These are phyloP conservation scores for Hawksworthiomyces lignivorus DNA, from an alignment of 2,329 filamentous ascomycete genomes.

Conservation along the genomic window DNA sequence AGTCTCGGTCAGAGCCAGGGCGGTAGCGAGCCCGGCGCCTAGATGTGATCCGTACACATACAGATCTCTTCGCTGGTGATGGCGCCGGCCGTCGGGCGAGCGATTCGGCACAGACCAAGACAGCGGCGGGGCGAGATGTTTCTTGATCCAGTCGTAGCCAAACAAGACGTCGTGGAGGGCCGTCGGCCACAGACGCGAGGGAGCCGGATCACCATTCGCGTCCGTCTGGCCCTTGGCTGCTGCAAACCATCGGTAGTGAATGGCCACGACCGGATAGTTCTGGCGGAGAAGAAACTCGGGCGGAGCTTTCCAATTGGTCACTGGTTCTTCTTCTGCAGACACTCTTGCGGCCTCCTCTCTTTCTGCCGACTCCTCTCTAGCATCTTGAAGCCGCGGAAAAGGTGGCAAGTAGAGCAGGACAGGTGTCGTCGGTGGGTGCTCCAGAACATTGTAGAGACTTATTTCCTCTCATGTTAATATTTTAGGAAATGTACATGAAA, in stretches of 20 bases:
- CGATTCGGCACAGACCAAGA: not conserved
- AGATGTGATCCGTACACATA: conserved; percentile 51
- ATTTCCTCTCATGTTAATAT: not conserved
- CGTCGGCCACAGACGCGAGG: conserved; percentile 41
- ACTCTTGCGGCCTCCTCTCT: conserved; percentile 4
- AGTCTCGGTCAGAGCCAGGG: conserved; percentile 50
- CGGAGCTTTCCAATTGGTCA: too few species aligned
- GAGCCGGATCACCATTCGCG: not conserved
- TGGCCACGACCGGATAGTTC: conserved; percentile 39
- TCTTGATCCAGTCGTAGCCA: conserved; percentile 45
- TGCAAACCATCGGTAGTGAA: conserved; percentile 52
- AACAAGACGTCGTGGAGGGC: conserved; percentile 49
- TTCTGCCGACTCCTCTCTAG: not conserved
- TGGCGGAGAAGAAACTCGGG: conserved; percentile 34
- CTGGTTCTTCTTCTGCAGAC: too few species aligned
- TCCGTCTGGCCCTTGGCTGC: not conserved
- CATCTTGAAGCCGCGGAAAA: conserved; percentile 26
- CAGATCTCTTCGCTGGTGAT: conserved; percentile 29
- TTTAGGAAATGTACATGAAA: too few species aligned
- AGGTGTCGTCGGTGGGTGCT: conserved; percentile 30
- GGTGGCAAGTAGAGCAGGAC: conserved; percentile 51
- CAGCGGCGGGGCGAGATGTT: conserved; percentile 32
- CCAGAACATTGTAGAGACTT: conserved; percentile 42
- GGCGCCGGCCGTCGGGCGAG: not conserved
- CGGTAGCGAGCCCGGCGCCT: conserved; percentile 48